Evolutionary conservation across 352 stramenopile genomes (phyloP), one percentile per base, ranked within the genome.

Genomic region (Phytophthora colocasiae): DNA sequence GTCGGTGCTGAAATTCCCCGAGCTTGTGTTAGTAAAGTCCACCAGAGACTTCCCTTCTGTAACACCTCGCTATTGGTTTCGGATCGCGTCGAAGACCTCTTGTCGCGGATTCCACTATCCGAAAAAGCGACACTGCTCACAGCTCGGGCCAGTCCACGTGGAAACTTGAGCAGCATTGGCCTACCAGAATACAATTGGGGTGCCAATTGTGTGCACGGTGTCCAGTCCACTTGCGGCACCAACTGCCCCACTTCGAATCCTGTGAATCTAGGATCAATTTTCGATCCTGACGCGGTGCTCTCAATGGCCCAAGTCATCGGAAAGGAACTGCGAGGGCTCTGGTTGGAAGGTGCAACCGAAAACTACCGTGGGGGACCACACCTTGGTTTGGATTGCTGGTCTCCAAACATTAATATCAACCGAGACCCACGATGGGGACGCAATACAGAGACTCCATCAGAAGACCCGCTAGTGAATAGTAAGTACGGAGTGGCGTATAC

Each of bases 371-470:
- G 44, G 1, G 81, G 79, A 19, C 75, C 60, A 71, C 83, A 95
- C 50, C 66, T 90, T 19, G 92, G 92, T 1, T 66, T 98, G 46
- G 95, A 94, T 39, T 97, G 85, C 69, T 98, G 89, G 83, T 92
- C 83, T 43, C 95, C 95, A 15, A 98, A 97, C 59, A 93, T 98
- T 57, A 98, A 98, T 73, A 90, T 98, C 58, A 94, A 95, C 46
- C 80, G 94, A 47, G 93, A 98, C 77, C 93, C 93, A 46, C 80
- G 93, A 43, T 98, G 92, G 91, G 95, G 95, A 15, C 74, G 95
- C 22, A 95, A 91, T 54, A 93, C 97, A 75, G 90, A 98, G 82
- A 96, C 84, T 15, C 86, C 89, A 8, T 95, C 91, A 9, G 95
- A 98, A 80, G 92, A 98, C 65, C 95, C 95, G 31, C 75, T 91